These are phyloP conservation scores for Gnaphalium uliginosum DNA, from an alignment of 129 eudicot species.

Conservation along the genomic window DNA sequence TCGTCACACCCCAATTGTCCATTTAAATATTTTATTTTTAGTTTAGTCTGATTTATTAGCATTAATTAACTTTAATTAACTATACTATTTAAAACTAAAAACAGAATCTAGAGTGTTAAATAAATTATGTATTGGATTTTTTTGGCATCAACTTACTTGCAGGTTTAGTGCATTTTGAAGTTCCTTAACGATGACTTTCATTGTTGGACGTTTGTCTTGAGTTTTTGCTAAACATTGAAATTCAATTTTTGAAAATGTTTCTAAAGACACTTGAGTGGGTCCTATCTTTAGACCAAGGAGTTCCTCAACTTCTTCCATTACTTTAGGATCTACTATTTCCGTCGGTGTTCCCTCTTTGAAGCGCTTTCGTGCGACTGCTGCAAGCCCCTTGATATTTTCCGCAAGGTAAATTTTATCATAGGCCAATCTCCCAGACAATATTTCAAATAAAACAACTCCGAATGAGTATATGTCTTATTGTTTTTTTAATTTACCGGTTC, in stretches of 20 bases:
- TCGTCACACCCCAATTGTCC: no score
- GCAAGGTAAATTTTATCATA: background rate
- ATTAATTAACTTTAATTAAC: no score
- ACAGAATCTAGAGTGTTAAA: no score
- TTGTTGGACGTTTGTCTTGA: no score
- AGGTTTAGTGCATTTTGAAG: background rate
- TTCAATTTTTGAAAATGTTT: background rate
- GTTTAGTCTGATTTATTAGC: no score
- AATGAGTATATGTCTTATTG: conserved; percentile 11
- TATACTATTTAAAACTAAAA: no score
- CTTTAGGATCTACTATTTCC: background rate
- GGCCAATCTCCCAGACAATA: conserved; percentile 10
- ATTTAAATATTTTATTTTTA: no score
- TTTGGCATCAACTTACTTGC: background rate
- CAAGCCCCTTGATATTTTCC: background rate
- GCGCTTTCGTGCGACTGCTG: conserved; percentile 2
- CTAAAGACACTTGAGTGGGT: background rate
- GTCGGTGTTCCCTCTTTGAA: background rate
- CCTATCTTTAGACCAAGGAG: background rate
- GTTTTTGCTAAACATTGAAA: background rate
- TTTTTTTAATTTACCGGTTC: background rate
- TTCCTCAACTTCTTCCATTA: conserved; percentile 9
- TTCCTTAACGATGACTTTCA: no score
- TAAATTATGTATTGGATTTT: no score
- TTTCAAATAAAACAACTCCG: conserved; percentile 2